A percentile compares a stretch with the other conserved stretches of the same genome.
Conservation (phyloP, 2,329 filamentous ascomycete genomes). For the Colletotrichum sp. region DNA sequence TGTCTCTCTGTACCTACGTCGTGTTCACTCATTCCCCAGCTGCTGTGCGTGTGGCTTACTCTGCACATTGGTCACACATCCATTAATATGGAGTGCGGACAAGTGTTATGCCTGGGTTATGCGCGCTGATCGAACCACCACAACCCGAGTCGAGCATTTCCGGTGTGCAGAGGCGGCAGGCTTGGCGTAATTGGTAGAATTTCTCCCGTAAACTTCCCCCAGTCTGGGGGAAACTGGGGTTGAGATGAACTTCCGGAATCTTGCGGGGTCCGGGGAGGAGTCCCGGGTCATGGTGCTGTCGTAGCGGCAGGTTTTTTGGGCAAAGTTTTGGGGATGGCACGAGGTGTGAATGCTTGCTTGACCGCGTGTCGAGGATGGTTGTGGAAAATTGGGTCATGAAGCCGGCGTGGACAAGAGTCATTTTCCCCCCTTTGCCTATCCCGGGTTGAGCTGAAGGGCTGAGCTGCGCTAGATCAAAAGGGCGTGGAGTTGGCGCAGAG, state of each 20-base stretch:
- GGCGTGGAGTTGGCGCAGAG: background rate
- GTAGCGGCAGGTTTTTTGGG: background rate
- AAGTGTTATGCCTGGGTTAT: background rate
- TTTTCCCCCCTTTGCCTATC: background rate
- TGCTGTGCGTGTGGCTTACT: background rate
- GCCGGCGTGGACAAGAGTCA: background rate
- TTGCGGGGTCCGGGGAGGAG: conserved; percentile 12
- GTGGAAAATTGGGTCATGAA: background rate
- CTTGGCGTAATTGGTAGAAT: background rate
- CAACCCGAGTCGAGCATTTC: background rate
- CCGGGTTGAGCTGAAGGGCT: background rate
- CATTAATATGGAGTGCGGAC: background rate
- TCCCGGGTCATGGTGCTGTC: background rate
- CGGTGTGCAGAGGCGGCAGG: background rate
- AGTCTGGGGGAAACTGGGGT: conserved; percentile 15
- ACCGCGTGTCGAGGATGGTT: background rate
- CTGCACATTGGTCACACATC: background rate
- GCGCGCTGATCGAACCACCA: background rate
- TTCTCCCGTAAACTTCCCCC: background rate
- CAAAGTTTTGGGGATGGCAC: background rate
- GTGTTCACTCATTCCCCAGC: background rate
- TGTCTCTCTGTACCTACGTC: background rate
- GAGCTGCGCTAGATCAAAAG: background rate
- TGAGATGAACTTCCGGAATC: background rate
- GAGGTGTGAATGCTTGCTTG: background rate